phyloP scores from a whole-genome alignment of 148 eudicot genomes.

The Rheum nobile region DNA sequence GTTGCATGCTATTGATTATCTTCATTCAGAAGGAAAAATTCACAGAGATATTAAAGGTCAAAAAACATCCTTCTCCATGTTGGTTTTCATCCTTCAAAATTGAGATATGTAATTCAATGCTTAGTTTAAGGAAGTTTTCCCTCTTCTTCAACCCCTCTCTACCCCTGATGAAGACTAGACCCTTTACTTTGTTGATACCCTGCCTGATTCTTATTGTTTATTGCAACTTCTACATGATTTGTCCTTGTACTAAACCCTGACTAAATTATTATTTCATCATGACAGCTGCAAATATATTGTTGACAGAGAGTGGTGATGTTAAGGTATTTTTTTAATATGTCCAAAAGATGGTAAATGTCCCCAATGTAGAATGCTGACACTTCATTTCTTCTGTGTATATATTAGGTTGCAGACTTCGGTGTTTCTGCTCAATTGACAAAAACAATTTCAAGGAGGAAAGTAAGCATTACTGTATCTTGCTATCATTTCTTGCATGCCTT shows the following conservation, averaged over 20 bases:
- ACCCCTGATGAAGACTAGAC: background rate
- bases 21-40: slow-evolving; percentile 91
- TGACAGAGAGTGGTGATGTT: slow-evolving; percentile 98
- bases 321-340: slow-evolving; percentile 39
- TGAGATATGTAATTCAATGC: background rate
- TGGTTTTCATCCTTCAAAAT: background rate
- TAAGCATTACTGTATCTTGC: slow-evolving; percentile 13
- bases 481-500: background rate
- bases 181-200: background rate
- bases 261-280: slow-evolving; percentile 15
- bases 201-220: background rate
- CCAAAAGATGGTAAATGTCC: background rate
- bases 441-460: slow-evolving; percentile 97
- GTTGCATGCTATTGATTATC: slow-evolving; percentile 94
- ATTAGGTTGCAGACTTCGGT: slow-evolving; percentile 96
- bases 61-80: background rate
- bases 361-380: slow-evolving; percentile 1
- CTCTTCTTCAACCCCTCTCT: background rate
- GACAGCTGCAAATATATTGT: slow-evolving; percentile 93
- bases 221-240: background rate
- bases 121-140: background rate
- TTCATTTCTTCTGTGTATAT: slow-evolving; percentile 4
- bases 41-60: slow-evolving; percentile 96
- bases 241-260: background rate
- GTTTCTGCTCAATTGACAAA: slow-evolving; percentile 94